phyloP scores from a whole-genome alignment of 805 yeast genomes.

The Helenozyma baotianmanensis region DNA sequence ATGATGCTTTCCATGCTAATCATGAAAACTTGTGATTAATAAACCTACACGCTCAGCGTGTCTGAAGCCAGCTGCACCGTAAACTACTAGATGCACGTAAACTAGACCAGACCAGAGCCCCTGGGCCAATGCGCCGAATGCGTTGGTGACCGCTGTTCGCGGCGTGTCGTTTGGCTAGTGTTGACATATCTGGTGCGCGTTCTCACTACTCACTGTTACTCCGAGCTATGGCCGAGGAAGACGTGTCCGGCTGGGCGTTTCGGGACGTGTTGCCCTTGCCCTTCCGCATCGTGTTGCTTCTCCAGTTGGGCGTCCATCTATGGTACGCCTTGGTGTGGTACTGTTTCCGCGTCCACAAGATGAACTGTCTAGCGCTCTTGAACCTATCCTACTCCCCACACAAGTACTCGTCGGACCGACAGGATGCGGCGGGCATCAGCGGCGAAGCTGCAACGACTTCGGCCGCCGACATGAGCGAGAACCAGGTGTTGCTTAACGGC shows the following conservation, averaged over 20 bases:
- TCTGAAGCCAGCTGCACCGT: conserved; percentile 33
- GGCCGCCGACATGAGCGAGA: conserved; percentile 28
- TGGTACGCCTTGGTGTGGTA: conserved; percentile 48
- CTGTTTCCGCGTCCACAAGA: conserved; percentile 28
- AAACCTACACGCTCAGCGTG: conserved; percentile 31
- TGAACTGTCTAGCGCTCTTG: conserved; percentile 44
- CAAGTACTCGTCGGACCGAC: conserved; percentile 23
- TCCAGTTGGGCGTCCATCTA: conserved; percentile 47
- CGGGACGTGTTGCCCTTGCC: conserved; percentile 35
- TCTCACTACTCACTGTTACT: too few relatives aligned
- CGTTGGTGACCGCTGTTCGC: too few relatives aligned
- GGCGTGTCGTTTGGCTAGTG: too few relatives aligned
- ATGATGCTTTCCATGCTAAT: conserved; percentile 60
- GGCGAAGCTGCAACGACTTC: conserved; percentile 32
- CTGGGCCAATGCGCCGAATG: too few relatives aligned
- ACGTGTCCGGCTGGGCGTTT: conserved; percentile 15
- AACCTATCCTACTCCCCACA: conserved; percentile 38
- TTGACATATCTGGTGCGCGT: too few relatives aligned
- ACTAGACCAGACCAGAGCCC: too few relatives aligned
- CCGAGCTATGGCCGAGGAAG: too few relatives aligned
- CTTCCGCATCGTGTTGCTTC: conserved; percentile 43
- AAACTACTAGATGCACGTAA: too few relatives aligned
- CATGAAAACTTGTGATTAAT: conserved; percentile 49
- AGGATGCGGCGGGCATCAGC: conserved; percentile 17
- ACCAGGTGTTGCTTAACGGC: conserved; percentile 27